These are phyloP conservation scores for Penicillium sp. DNA, from an alignment of 2,329 filamentous ascomycete species.

Conservation along the genomic window DNA sequence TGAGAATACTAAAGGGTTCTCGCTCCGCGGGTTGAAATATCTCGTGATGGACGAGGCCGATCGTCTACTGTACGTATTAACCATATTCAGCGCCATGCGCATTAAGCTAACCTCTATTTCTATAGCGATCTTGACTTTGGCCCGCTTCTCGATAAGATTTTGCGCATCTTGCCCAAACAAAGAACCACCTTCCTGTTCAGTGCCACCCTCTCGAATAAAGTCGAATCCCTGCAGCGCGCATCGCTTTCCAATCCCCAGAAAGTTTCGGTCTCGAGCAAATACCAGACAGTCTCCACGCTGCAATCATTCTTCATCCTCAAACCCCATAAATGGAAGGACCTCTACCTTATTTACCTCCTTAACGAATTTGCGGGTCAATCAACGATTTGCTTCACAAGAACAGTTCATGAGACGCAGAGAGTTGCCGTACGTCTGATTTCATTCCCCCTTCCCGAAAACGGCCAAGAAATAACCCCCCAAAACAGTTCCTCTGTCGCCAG, in stretches of 20 bases:
- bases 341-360: constrained; percentile 82
- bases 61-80: constrained; percentile 62
- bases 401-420: constrained; percentile 87
- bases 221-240: constrained; percentile 89
- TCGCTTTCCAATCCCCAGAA: constrained; percentile 82
- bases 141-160: constrained; percentile 87
- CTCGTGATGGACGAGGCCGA: constrained; percentile 96
- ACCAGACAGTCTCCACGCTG: constrained; percentile 89
- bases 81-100: too few species aligned
- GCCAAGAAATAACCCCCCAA: too few species aligned
- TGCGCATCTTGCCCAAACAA: constrained; percentile 82
- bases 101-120: too few species aligned
- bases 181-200: constrained; percentile 86
- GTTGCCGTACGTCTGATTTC: constrained; percentile 57
- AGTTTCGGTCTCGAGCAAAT: constrained; percentile 80
- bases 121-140: constrained; percentile 82
- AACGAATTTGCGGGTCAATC: constrained; percentile 87
- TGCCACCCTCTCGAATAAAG: constrained; percentile 90
- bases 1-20: constrained; percentile 93
- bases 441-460: too few species aligned
- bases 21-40: constrained; percentile 78
- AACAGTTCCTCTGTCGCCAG: constrained; percentile 71
- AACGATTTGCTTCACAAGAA: constrained; percentile 88
- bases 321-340: constrained; percentile 84
- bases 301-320: constrained; percentile 86